Evolutionary conservation across 495 filamentous ascomycete species (phyloP).

Genomic region (Aspergillus asperescens): DNA sequence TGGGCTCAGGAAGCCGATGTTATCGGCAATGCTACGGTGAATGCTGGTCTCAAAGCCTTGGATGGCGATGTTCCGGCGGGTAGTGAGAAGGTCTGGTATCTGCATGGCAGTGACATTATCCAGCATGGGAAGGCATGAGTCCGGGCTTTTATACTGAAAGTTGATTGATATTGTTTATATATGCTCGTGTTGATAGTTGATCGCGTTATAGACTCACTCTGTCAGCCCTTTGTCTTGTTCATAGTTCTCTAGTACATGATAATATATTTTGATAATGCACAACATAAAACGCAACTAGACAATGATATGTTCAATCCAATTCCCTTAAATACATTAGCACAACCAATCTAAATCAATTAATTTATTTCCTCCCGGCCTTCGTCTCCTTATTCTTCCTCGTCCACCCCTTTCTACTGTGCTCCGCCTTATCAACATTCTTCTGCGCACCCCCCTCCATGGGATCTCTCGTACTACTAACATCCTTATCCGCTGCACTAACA

Average conservation of each 20-base stretch:
- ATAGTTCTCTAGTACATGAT: not conserved
- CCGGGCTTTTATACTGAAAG: not conserved
- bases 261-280: not conserved
- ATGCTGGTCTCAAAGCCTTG: slow-evolving; percentile 42
- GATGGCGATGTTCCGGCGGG: slow-evolving; percentile 41
- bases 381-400: slow-evolving; percentile 41
- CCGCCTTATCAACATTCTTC: slow-evolving; percentile 34
- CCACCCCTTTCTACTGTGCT: slow-evolving; percentile 43
- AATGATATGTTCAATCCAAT: not conserved
- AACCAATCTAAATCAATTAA: not conserved
- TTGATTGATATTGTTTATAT: not conserved
- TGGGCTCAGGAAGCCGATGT: slow-evolving; percentile 72
- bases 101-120: slow-evolving; percentile 37
- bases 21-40: slow-evolving; percentile 69
- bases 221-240: not conserved
- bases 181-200: not conserved
- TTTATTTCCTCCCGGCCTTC: slow-evolving; percentile 24
- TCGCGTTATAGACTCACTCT: not conserved
- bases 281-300: not conserved
- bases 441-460: slow-evolving; percentile 46
- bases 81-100: slow-evolving; percentile 41
- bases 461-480: slow-evolving; percentile 47
- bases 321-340: not conserved
- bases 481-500: slow-evolving; percentile 56
- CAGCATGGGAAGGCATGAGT: slow-evolving; percentile 23